Base-by-base conservation (phyloP, 345 rosid species). In the Anacardium occidentale region DNA sequence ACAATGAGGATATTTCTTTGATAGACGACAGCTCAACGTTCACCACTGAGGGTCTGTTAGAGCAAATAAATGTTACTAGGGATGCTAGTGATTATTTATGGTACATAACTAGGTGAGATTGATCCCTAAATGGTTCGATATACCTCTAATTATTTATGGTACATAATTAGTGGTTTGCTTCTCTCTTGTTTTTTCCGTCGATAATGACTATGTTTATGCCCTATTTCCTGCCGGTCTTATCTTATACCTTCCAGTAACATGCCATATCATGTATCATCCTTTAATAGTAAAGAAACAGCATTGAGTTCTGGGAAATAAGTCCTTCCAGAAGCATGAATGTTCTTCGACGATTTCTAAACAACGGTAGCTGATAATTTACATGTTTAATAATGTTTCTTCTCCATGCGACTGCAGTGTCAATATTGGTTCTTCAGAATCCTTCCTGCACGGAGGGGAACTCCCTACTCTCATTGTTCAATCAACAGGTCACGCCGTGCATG, bases 391-490 rank as follows among this genome's bases (percentile, higher is more conserved):
- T 29, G 40, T 66, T 34, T 48, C 29, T 51, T 78, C 44, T 67
- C 40, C 59, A 67, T 76, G 50, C 82, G 21, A 55, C 42, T 57
- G 56, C 81, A 95, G 98, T 74, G 89, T 95, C 77, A 91, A 92
- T 79, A 84, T 95, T 54, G 86, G 86, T 42, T 80, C 82, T 69
- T 80, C 93, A 29, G 99, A 95, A 76, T 88, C 96, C 74, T 95
- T 91, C 83, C 87, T 92, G 72, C 98, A 68, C 54, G 97, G 96
- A 77, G 98, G 97, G 66, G 94, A 92, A 76, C 85, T 86, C 57
- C 99, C 99, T 26, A 91, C 93, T 77, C 96, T 95, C 75, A 83
- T 88, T 67, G 79, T 90, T 79, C 93, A 88, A 76, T 96, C 99
- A 57, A 82, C 90, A 20, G 97, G 98, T 64, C 98, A 96, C 81